These are phyloP conservation scores for Tripterygium wilfordii DNA, from an alignment of 177 flowering plant species.

Conservation along the genomic window DNA sequence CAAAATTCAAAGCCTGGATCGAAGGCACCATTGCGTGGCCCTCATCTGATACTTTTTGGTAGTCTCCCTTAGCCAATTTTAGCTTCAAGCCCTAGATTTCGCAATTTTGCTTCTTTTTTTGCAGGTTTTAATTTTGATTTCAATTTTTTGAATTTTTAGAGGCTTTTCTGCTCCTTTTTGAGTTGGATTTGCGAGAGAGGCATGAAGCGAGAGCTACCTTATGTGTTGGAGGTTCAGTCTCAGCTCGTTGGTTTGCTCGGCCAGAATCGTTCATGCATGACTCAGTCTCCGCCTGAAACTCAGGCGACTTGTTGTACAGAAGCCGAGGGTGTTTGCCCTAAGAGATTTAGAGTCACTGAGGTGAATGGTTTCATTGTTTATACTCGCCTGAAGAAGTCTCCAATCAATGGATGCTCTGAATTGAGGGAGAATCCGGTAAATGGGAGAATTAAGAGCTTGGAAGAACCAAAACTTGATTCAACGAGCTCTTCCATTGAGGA, in stretches of 20 bases:
- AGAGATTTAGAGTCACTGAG: constrained; percentile 16
- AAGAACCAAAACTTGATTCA: constrained; percentile 3
- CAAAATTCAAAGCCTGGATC: no score
- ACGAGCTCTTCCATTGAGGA: background rate
- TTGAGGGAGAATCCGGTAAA: constrained; percentile 10
- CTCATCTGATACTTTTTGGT: no score
- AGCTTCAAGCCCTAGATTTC: no score
- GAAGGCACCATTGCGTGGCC: no score
- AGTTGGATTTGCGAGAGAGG: constrained; percentile 4
- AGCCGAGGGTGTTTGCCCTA: constrained; percentile 2
- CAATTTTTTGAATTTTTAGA: no score
- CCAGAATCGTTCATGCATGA: constrained; percentile 8
- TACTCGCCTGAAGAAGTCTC: constrained; percentile 16
- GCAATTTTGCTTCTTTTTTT: no score
- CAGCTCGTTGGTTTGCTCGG: constrained; percentile 14
- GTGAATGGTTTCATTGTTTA: constrained; percentile 29
- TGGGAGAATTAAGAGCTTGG: constrained; percentile 14
- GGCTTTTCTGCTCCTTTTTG: no score
- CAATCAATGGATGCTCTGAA: constrained; percentile 11
- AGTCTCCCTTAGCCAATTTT: no score
- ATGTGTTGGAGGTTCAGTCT: constrained; percentile 15
- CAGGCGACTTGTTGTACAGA: background rate
- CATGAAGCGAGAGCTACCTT: constrained; percentile 36
- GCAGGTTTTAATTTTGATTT: no score
- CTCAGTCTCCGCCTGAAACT: background rate